A percentile compares a stretch with the other conserved stretches of the same genome.
phyloP scores from a whole-genome alignment of 805 yeast species.

The Sungouiella thailandica region DNA sequence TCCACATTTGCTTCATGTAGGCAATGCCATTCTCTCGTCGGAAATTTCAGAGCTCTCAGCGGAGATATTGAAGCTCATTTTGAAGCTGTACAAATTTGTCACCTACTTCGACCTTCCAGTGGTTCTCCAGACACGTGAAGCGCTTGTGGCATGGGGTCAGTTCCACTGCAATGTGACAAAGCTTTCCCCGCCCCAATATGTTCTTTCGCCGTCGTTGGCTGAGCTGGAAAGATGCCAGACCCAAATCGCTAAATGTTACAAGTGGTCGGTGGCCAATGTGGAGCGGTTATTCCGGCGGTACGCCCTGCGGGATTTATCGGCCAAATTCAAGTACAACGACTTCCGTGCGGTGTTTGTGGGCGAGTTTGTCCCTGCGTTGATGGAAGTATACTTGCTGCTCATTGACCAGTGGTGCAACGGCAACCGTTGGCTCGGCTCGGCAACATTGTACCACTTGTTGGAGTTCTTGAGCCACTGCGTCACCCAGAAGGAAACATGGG shows the following conservation, averaged over 20 bases:
- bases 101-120: constrained; percentile 70
- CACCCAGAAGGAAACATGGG: constrained; percentile 55
- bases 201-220: constrained; percentile 45
- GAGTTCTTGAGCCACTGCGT: constrained; percentile 55
- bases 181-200: constrained; percentile 52
- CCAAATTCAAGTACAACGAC: constrained; percentile 46
- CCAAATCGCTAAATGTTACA: constrained; percentile 58
- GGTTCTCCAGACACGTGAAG: constrained; percentile 47
- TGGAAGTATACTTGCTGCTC: constrained; percentile 57
- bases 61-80: constrained; percentile 67
- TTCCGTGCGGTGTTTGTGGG: constrained; percentile 53
- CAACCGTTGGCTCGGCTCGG: constrained; percentile 63
- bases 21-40: constrained; percentile 39
- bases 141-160: constrained; percentile 63
- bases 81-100: constrained; percentile 75
- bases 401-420: constrained; percentile 70
- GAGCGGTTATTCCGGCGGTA: constrained; percentile 68
- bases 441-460: constrained; percentile 57
- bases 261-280: constrained; percentile 84
- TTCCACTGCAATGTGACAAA: constrained; percentile 67
- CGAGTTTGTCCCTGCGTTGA: constrained; percentile 68
- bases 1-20: constrained; percentile 64
- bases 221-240: constrained; percentile 55
- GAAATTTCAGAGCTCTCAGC: constrained; percentile 40
- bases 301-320: constrained; percentile 44